These are phyloP conservation scores for Prototheca cutis DNA, from an alignment of 163 green algal genomes.

Conservation along the genomic window DNA sequence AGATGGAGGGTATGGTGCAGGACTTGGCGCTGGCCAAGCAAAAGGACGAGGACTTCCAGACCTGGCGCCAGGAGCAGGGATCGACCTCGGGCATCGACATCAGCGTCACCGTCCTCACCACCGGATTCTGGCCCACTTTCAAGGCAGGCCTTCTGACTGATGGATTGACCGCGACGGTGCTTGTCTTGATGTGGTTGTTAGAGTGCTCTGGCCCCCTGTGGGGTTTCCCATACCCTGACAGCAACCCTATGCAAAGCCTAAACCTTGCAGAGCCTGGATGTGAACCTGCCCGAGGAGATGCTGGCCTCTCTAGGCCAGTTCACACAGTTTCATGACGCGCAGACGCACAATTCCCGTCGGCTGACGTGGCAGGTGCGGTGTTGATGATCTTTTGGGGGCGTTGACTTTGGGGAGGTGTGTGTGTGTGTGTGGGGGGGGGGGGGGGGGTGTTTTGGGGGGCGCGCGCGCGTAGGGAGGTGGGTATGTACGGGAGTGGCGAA, in stretches of 20 bases:
- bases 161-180: no score
- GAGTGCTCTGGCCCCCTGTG: no score
- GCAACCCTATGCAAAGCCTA: no score
- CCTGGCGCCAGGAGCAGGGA: conserved; percentile 36
- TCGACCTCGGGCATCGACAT: conserved; percentile 23
- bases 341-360: conserved; percentile 9
- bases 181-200: no score
- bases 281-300: conserved; percentile 84
- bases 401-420: neutral
- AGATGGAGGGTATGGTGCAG: conserved; percentile 99
- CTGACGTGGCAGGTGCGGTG: conserved; percentile 27
- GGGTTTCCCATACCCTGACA: no score
- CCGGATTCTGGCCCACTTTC: conserved; percentile 94
- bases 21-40: conserved; percentile 90
- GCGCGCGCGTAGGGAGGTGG: no score
- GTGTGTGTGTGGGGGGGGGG: no score
- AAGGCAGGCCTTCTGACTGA: no score
- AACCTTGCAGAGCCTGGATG: no score
- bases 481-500: no score
- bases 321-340: conserved; percentile 29
- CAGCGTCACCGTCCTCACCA: conserved; percentile 76
- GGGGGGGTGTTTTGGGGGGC: no score
- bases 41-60: conserved; percentile 80
- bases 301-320: conserved; percentile 55
- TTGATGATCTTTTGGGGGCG: neutral